phyloP scores from a whole-genome alignment of 257 asterid genomes.

The Solanum tacnaense region DNA sequence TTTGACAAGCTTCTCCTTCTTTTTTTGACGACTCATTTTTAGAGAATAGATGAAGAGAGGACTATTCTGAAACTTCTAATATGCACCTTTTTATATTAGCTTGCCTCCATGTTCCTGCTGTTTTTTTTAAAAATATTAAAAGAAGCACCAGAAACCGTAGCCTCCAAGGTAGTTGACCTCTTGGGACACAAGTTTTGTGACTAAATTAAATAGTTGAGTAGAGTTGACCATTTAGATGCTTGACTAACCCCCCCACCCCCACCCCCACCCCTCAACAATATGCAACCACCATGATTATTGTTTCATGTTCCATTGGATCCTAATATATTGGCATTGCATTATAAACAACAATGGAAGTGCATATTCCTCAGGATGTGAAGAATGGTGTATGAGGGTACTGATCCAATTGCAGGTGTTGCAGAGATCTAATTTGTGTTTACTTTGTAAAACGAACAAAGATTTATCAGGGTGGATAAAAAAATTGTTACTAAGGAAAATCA shows the following conservation, averaged over 20 bases:
- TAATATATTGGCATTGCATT: not conserved
- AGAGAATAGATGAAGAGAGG: not conserved
- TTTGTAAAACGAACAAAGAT: not conserved
- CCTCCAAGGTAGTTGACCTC: not conserved
- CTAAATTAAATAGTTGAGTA: not conserved
- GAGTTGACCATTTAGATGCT: not conserved
- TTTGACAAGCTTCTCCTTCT: not conserved
- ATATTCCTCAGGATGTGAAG: not conserved
- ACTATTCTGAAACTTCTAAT: not conserved
- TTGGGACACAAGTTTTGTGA: not conserved
- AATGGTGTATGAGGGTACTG: not conserved
- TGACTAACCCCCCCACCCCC: not conserved
- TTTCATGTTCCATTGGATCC: not conserved
- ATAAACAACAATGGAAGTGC: not conserved
- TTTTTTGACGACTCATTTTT: not conserved
- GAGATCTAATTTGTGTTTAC: not conserved
- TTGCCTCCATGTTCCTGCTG: not conserved
- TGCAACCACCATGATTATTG: not conserved
- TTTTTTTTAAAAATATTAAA: not conserved
- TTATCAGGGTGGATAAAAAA: not conserved
- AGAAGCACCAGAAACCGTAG: not conserved
- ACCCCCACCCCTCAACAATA: not conserved
- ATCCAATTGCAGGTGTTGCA: not conserved
- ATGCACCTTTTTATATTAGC: not conserved
- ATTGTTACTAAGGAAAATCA: not conserved